phyloP scores from a whole-genome alignment of 2,329 filamentous ascomycete species.

The Pestalotiopsis sp. region DNA sequence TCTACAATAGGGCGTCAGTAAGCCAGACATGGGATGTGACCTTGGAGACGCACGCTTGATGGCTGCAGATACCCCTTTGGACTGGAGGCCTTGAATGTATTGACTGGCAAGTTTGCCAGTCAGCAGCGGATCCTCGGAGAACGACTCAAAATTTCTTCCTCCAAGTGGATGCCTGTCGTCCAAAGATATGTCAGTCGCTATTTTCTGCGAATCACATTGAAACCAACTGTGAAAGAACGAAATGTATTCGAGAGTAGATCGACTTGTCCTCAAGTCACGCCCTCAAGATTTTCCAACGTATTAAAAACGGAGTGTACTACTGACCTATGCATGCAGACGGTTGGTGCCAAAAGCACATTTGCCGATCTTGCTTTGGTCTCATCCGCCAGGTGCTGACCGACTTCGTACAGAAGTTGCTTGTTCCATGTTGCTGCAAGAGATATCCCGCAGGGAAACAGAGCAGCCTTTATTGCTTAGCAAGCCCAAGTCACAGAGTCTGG shows the following conservation, averaged over 20 bases:
- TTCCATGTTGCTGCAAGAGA: conserved; percentile 83
- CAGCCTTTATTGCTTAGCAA: conserved; percentile 53
- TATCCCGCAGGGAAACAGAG: conserved; percentile 78
- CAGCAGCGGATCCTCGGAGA: conserved; percentile 80
- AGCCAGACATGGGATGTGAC: conserved; percentile 4
- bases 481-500: background rate
- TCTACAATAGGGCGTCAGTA: conserved; percentile 37
- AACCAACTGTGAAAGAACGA: background rate
- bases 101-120: conserved; percentile 74
- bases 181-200: background rate
- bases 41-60: conserved; percentile 66
- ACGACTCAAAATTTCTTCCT: conserved; percentile 86
- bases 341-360: conserved; percentile 74
- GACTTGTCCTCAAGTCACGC: no score
- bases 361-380: conserved; percentile 76
- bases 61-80: conserved; percentile 73
- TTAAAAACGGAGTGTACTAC: background rate
- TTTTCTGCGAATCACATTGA: background rate
- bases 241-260: no score
- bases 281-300: no score
- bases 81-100: conserved; percentile 74
- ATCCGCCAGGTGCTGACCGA: conserved; percentile 71
- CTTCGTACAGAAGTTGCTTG: conserved; percentile 66
- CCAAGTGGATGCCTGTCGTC: conserved; percentile 69
- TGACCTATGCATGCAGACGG: conserved; percentile 72